Evolutionary conservation across 2,329 filamentous ascomycete species (phyloP), one percentile per base, ranked within the genome.

Genomic region (Sarocladium kiliense): DNA sequence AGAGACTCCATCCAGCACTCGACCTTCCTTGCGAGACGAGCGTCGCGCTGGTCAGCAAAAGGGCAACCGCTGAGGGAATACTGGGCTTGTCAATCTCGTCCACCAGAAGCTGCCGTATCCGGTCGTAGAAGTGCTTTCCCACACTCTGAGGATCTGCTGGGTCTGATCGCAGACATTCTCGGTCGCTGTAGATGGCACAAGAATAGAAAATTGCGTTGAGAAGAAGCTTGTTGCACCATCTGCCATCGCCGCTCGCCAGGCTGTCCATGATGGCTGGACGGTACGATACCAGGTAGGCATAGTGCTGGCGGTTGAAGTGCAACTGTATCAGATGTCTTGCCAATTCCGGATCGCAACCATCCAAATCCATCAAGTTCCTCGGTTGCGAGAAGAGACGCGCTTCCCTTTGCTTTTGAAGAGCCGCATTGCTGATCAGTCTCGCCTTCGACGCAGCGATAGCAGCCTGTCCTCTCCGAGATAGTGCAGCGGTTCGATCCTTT

Each of bases 161-260:
- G 32, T 69, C 65, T 18, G 65, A 59, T 2, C 67, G 66, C 6
- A 74, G 62, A 16, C 66, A 67, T 1, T 64, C 57, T 1, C 70
- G 64, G 55, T 73, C 67, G 55, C 71, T 74, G 45, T 71, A 73
- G 1, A 72, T 65, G 4, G 65, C 66, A 2, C 68, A 70, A 10
- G 68, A 70, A 45, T 68, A 72, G 59, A 71, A 75, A 10, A 75
- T 73, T 16, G 70, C 68, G 56, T 73, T 73, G 14, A 73, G 62
- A 0, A 73, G 60, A 2, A 73, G 63, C 53, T 71, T 71, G 26
- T 71, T 73, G 10, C 63, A 62, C 27, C 66, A 73, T 1, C 66
- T 66, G 1, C 71, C 70, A n/a, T 64, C 63, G 0, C 65, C 65
- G 19, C 64, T 69, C 1, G 63, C 61, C 2, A 72, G 63, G 55